Conservation (phyloP, 225 moss, liverwort and hornwort genomes). For the Pleurozium schreberi region DNA sequence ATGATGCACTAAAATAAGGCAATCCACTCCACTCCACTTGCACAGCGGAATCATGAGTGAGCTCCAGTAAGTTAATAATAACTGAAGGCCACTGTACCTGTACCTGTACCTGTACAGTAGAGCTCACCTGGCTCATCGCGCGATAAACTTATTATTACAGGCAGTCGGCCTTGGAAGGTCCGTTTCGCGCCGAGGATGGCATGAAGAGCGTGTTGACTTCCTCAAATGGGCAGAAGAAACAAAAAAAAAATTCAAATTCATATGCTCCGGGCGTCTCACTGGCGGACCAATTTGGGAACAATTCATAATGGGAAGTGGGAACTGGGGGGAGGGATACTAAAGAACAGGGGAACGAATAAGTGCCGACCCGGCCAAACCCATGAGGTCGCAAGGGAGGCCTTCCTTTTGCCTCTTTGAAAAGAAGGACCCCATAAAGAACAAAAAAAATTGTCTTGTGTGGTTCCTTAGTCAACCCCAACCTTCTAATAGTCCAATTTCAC, state of each 20-base stretch:
- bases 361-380: no score
- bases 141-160: no score
- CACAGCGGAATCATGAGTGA: neutral
- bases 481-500: no score
- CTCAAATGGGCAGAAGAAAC: neutral
- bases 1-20: neutral
- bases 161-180: neutral
- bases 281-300: neutral
- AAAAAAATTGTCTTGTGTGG: no score
- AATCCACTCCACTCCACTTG: neutral
- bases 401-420: no score
- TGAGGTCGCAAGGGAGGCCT: no score
- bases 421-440: no score
- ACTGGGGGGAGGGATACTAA: no score
- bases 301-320: neutral
- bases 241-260: neutral
- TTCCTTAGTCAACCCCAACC: no score
- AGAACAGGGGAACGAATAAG: neutral
- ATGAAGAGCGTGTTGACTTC: neutral
- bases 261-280: no score
- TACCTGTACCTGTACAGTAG: neutral
- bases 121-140: neutral
- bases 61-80: no score
- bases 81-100: neutral
- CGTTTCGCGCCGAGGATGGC: neutral